Evolutionary conservation across 176 grass and related monocot genomes (phyloP), one percentile per base, ranked within the genome.

Genomic region (Juncus inflexus): DNA sequence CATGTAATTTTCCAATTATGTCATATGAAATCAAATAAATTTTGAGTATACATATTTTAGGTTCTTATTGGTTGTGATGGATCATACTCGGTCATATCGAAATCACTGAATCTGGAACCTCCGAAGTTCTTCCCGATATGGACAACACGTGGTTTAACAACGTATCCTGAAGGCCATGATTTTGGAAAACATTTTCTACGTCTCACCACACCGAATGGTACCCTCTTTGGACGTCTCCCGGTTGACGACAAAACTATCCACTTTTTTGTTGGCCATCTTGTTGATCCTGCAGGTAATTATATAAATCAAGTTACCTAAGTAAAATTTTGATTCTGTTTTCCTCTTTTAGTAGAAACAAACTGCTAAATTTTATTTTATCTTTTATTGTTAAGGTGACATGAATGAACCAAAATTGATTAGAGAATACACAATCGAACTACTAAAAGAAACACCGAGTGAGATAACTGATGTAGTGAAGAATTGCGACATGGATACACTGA

Each of bases 61-160:
- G 56, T 85, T 53, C 9, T 85, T 37, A 67, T 80, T 38, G 82
- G 77, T 5, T 80, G 77, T 42, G 77, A 85, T 28, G 19, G 19
- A 28, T 28, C 19, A 28, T 28, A 28, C 19, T 28, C 19, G 19
- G 19, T 28, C 19, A 28, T 28, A 28, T 28, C 19, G 19, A 28
- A 28, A 28, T 28, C 19, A 28, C 19, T 28, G 19, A 28, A 28
- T 28, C 19, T 28, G 19, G 19, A 28, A 28, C 19, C 19, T 28
- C 19, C 19, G 19, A 28, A 28, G 19, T 28, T 28, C 19, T 28
- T 28, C 19, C 19, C 19, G 19, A 28, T 28, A 28, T 28, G 19
- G 19, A 28, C 19, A 28, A 28, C 19, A 28, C 19, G 19, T 28
- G 19, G 19, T 28, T 28, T 28, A 28, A 28, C 19, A 0, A 28